Base-by-base conservation (phyloP, 2,329 filamentous ascomycete species). In the Ilyonectria destructans region DNA sequence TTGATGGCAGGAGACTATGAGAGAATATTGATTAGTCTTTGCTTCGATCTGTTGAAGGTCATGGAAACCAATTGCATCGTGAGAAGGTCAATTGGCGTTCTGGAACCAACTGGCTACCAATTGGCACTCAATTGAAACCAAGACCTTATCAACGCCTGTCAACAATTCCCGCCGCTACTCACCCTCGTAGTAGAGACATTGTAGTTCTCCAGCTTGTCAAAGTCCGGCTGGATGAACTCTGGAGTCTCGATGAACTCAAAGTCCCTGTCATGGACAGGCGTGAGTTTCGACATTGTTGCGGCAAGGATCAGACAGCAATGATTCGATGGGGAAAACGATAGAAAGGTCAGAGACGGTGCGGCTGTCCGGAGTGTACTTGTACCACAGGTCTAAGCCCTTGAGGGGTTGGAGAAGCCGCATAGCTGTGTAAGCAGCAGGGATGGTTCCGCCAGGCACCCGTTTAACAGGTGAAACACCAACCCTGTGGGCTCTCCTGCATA, bases 1-100 rank as follows among this genome's bases (percentile, higher is more conserved):
- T 96, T 93, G 85, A 98, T 98, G 68, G 94, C 97, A 78, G 68
- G 73, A 61, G 69, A 78, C 80, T 80, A 55, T 15, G 7, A 45
- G 17, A 26, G 1, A 9, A 43, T 8, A 3, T n/a, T 17, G 15
- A 15, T 43, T n/a, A 43, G 17, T 15, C 6, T 4, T 43, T 43
- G 5, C 6, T 8, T 43, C 17, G 6, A 43, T 15, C 17, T 43
- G 40, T 13, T 8, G 17, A 17, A n/a, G 7, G 6, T 2, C 6
- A 3, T 3, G 6, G 17, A n/a, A 4, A n/a, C 17, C 15, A n/a
- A 43, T 43, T 43, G 15, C 40, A 43, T 43, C 15, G 6, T 17
- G 40, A 17, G 40, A n/a, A n/a, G 2, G 17, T 43, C 40, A 43
- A 43, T 43, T 43, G 40, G 4, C 23, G 4, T 26, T 26, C 23